These are phyloP conservation scores for Cymbopogon flexuosus DNA, from an alignment of 202 grass and related monocot genomes.

Conservation along the genomic window DNA sequence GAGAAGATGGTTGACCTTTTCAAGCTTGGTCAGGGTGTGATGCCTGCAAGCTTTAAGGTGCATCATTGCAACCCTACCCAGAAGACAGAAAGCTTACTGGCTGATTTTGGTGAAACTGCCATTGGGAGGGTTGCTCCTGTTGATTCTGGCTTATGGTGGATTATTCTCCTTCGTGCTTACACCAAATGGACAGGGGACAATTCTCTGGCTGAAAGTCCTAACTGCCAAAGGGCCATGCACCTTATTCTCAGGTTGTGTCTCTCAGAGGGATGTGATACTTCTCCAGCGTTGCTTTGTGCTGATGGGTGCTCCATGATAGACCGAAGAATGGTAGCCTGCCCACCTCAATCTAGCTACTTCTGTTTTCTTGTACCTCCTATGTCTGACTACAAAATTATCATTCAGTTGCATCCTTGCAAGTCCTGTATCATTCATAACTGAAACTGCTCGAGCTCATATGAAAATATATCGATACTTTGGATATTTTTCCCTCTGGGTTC, in stretches of 20 bases:
- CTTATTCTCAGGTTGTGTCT: constrained; percentile 80
- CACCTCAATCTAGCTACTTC: neutral
- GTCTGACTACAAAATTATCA: neutral
- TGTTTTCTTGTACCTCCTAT: constrained; percentile 12
- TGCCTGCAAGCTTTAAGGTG: constrained; percentile 91
- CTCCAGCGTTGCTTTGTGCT: constrained; percentile 77
- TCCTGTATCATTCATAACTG: neutral
- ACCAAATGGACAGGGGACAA: constrained; percentile 56
- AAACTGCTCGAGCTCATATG: neutral
- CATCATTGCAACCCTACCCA: constrained; percentile 26
- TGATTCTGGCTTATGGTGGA: constrained; percentile 93
- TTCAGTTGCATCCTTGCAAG: neutral
- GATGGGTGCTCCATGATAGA: constrained; percentile 90
- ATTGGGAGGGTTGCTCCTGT: constrained; percentile 84
- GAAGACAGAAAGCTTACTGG: constrained; percentile 54
- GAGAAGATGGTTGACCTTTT: constrained; percentile 79
- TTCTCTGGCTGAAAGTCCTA: constrained; percentile 47
- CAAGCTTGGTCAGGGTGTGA: constrained; percentile 80
- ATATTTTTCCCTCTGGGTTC: neutral
- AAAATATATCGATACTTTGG: neutral
- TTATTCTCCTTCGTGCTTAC: constrained; percentile 77
- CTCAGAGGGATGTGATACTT: constrained; percentile 87
- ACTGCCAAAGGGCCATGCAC: constrained; percentile 66
- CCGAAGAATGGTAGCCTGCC: constrained; percentile 64
- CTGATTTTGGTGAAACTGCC: constrained; percentile 88